Percentiles rank a stretch among this genome's conserved stretches.
Conservation (phyloP, 805 yeast species). For the Cyberlindnera japonica region DNA sequence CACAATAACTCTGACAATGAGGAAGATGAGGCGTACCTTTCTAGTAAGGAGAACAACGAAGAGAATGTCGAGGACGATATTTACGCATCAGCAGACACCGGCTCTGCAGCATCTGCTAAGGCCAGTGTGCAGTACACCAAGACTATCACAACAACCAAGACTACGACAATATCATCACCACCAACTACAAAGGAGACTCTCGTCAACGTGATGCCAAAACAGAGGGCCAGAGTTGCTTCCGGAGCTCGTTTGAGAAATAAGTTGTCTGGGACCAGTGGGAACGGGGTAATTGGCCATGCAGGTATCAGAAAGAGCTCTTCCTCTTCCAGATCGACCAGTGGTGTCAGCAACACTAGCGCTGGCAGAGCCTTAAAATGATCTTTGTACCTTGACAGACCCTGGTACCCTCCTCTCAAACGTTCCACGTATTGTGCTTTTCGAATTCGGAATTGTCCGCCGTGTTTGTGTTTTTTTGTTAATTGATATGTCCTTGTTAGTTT, state of each 20-base stretch:
- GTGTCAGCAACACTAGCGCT: slow-evolving; percentile 7
- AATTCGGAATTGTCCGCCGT: background rate
- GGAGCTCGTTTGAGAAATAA: slow-evolving; percentile 32
- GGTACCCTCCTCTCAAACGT: background rate
- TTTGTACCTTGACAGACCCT: no score
- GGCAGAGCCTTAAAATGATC: background rate
- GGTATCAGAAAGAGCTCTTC: slow-evolving; percentile 28
- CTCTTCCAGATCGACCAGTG: slow-evolving; percentile 25
- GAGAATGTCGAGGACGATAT: slow-evolving; percentile 5
- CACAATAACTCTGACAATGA: slow-evolving; percentile 27
- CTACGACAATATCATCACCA: slow-evolving; percentile 30
- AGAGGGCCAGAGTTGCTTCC: slow-evolving; percentile 24
- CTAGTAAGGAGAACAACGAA: slow-evolving; percentile 21
- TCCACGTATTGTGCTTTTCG: background rate
- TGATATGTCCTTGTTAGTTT: no score
- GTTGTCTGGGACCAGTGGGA: slow-evolving; percentile 19
- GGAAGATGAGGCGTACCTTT: slow-evolving; percentile 24
- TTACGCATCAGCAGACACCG: background rate
- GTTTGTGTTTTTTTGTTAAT: background rate
- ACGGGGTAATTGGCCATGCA: slow-evolving; percentile 24
- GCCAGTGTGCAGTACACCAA: slow-evolving; percentile 26
- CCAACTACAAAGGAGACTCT: slow-evolving; percentile 25
- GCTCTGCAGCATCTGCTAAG: slow-evolving; percentile 1
- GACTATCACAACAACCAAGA: slow-evolving; percentile 28
- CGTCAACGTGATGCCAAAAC: slow-evolving; percentile 24